Evolutionary conservation across 164 flowering plant species (phyloP).

Genomic region (Pachysandra terminalis): DNA sequence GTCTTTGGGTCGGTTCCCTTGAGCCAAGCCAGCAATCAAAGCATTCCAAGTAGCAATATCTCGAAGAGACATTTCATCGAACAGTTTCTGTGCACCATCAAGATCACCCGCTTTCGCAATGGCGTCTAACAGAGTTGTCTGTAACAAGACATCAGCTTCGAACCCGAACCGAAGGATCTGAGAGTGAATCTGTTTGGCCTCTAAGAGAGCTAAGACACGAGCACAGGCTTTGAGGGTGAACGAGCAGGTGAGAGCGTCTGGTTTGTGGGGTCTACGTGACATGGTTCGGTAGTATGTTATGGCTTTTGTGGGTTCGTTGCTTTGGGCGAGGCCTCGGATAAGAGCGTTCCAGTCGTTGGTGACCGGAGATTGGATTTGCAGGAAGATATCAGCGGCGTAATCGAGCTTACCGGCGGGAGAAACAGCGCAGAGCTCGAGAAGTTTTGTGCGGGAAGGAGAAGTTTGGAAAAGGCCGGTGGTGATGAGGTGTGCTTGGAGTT

Average conservation of each 20-base stretch:
- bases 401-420: conserved; percentile 46
- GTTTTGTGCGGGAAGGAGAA: conserved; percentile 47
- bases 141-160: conserved; percentile 44
- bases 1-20: conserved; percentile 55
- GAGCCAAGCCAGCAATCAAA: conserved; percentile 73
- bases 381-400: conserved; percentile 50
- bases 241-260: conserved; percentile 84
- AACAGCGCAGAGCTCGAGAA: conserved; percentile 64
- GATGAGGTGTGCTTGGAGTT: conserved; percentile 63
- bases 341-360: conserved; percentile 85
- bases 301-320: conserved; percentile 50
- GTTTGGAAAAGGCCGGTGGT: conserved; percentile 46
- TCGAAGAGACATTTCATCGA: conserved; percentile 61
- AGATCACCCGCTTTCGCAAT: conserved; percentile 64
- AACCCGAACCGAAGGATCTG: conserved; percentile 48
- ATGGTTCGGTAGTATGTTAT: conserved; percentile 38
- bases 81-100: conserved; percentile 48
- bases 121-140: conserved; percentile 65
- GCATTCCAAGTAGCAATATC: conserved; percentile 85
- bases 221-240: conserved; percentile 82
- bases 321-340: conserved; percentile 64
- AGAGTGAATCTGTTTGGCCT: conserved; percentile 58
- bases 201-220: conserved; percentile 46
- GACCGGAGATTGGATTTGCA: conserved; percentile 37
- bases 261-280: conserved; percentile 27